Conservation (phyloP, 441 rosid genomes). For the Adansonia gregorii region DNA sequence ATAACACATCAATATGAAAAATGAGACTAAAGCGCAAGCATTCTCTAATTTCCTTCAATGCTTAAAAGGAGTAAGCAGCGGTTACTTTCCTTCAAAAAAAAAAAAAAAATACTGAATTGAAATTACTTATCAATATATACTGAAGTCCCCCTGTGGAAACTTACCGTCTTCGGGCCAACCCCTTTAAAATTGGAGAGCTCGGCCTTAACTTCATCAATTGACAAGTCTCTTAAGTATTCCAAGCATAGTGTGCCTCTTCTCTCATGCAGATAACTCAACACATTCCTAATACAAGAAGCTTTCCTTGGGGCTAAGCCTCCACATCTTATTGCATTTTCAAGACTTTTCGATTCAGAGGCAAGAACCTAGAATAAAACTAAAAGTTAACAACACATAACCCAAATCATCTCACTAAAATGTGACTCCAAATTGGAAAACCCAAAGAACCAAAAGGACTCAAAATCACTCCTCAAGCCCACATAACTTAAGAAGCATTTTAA, state of each 20-base stretch:
- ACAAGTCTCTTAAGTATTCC: constrained; percentile 67
- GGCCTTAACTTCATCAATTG: constrained; percentile 63
- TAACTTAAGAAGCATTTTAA: constrained; percentile 10
- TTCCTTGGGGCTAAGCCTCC: constrained; percentile 88
- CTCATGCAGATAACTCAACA: constrained; percentile 55
- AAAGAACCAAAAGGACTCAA: not conserved
- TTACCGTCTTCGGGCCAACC: constrained; percentile 88
- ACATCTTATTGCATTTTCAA: constrained; percentile 80
- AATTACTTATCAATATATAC: not conserved
- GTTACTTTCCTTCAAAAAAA: not conserved
- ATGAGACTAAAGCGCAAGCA: not conserved
- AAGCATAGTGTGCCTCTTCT: constrained; percentile 71
- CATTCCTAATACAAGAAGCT: constrained; percentile 72
- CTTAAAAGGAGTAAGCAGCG: not conserved
- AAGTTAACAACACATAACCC: constrained; percentile 3
- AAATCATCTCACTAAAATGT: constrained; percentile 14
- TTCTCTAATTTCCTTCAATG: constrained; percentile 3
- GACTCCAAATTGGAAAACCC: constrained; percentile 12
- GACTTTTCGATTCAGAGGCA: constrained; percentile 55
- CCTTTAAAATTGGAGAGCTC: constrained; percentile 87
- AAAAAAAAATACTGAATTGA: not conserved
- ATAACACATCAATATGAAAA: not conserved
- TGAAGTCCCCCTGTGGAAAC: not conserved
- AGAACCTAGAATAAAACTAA: constrained; percentile 52
- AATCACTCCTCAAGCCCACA: not conserved